Conservation (phyloP, 768 basidiomycete genomes). For the Suillus hirtellus region DNA sequence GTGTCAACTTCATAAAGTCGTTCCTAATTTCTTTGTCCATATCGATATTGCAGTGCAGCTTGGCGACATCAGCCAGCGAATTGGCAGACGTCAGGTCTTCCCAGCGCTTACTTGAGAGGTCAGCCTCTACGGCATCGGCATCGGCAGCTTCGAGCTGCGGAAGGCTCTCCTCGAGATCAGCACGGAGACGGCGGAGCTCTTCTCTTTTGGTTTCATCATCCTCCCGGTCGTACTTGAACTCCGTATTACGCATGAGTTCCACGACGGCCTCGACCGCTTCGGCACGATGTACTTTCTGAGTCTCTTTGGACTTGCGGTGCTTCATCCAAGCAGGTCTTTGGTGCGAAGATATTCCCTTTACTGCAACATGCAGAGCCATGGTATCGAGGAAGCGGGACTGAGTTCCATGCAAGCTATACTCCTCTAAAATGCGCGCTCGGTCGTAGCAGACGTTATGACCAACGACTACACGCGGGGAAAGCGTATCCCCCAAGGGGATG, state of each 20-base stretch:
- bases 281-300: slow-evolving; percentile 51
- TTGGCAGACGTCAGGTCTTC: slow-evolving; percentile 92
- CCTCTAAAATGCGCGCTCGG: slow-evolving; percentile 76
- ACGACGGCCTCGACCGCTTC: slow-evolving; percentile 68
- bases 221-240: slow-evolving; percentile 39
- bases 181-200: slow-evolving; percentile 40
- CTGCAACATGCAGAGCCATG: slow-evolving; percentile 91
- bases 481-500: slow-evolving; percentile 66
- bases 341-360: slow-evolving; percentile 91
- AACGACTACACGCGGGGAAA: slow-evolving; percentile 64
- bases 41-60: slow-evolving; percentile 80
- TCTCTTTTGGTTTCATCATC: slow-evolving; percentile 36
- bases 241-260: slow-evolving; percentile 47
- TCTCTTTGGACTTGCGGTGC: slow-evolving; percentile 70
- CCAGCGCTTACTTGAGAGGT: slow-evolving; percentile 66
- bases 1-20: slow-evolving; percentile 71
- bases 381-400: slow-evolving; percentile 88
- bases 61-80: slow-evolving; percentile 89
- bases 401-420: slow-evolving; percentile 71
- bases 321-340: slow-evolving; percentile 94
- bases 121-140: slow-evolving; percentile 42
- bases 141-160: slow-evolving; percentile 37
- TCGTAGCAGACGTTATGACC: slow-evolving; percentile 98
- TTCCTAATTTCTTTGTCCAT: slow-evolving; percentile 78
- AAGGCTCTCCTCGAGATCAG: slow-evolving; percentile 42